These are phyloP conservation scores for Sesbania bispinosa DNA, from an alignment of 306 rosid species.

Conservation along the genomic window DNA sequence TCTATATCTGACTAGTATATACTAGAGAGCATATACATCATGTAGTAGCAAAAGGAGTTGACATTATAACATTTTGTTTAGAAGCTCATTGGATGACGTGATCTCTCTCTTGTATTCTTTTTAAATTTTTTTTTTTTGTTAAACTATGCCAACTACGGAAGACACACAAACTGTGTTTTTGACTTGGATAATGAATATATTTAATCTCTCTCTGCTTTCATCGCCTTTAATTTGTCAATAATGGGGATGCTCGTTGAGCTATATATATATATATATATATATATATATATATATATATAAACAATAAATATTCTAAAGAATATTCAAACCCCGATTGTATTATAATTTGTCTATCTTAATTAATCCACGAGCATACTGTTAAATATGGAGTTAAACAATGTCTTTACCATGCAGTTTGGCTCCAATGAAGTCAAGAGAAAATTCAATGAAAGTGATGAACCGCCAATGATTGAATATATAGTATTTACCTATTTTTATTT, in stretches of 20 bases:
- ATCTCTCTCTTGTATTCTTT: neutral
- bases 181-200: conserved; percentile 14
- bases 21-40: conserved; percentile 6
- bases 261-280: too few species aligned
- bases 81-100: neutral
- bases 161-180: neutral
- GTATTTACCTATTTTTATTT: too few species aligned
- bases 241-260: neutral
- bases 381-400: too few species aligned
- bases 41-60: conserved; percentile 25
- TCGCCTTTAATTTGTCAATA: neutral
- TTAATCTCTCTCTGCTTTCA: neutral
- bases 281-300: too few species aligned
- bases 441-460: too few species aligned
- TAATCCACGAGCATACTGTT: too few species aligned
- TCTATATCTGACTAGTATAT: conserved; percentile 22
- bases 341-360: too few species aligned
- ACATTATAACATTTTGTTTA: conserved; percentile 13
- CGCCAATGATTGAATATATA: too few species aligned
- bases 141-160: conserved; percentile 4
- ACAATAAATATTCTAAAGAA: neutral
- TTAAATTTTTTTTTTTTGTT: neutral
- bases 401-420: too few species aligned
- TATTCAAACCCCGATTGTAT: neutral
- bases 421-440: too few species aligned